Conservation (phyloP, 495 filamentous ascomycete genomes). For the Hyaloscypha variabilis region DNA sequence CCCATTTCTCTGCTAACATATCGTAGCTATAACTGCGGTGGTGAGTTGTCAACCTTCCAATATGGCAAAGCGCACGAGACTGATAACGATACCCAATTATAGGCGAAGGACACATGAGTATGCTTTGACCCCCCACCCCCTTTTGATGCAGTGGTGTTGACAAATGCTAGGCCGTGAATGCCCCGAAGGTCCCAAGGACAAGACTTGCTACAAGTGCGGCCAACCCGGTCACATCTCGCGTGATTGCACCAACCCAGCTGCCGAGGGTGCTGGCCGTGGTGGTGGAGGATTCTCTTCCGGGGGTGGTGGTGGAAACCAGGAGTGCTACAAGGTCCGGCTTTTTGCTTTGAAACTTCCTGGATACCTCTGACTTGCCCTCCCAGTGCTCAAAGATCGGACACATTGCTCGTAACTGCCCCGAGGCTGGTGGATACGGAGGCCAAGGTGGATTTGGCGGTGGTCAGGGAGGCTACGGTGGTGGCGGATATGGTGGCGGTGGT, state of each 20-base stretch:
- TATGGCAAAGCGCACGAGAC: constrained; percentile 17
- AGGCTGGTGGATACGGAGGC: constrained; percentile 45
- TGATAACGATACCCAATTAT: constrained; percentile 50
- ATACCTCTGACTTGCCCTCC: neutral
- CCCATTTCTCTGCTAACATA: constrained; percentile 35
- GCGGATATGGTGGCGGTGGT: constrained; percentile 50
- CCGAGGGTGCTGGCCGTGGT: constrained; percentile 50
- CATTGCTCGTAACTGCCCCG: constrained; percentile 94
- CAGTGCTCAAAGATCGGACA: constrained; percentile 92
- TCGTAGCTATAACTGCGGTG: constrained; percentile 76
- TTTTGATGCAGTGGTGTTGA: constrained; percentile 18
- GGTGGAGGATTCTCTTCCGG: constrained; percentile 39
- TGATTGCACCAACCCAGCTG: constrained; percentile 72
- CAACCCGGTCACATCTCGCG: constrained; percentile 87
- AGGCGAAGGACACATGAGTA: constrained; percentile 79
- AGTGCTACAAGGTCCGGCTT: constrained; percentile 86
- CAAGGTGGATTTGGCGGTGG: constrained; percentile 41
- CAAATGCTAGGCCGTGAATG: constrained; percentile 74
- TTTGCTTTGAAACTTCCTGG: constrained; percentile 1
- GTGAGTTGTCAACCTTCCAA: constrained; percentile 45
- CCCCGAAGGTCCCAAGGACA: constrained; percentile 86
- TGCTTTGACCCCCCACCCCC: constrained; percentile 36
- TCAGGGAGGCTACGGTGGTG: constrained; percentile 43
- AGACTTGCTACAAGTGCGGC: constrained; percentile 80
- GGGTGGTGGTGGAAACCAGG: constrained; percentile 38